phyloP scores from a whole-genome alignment of 1,284 basidiomycete species.

The Trichosporon asahii region DNA sequence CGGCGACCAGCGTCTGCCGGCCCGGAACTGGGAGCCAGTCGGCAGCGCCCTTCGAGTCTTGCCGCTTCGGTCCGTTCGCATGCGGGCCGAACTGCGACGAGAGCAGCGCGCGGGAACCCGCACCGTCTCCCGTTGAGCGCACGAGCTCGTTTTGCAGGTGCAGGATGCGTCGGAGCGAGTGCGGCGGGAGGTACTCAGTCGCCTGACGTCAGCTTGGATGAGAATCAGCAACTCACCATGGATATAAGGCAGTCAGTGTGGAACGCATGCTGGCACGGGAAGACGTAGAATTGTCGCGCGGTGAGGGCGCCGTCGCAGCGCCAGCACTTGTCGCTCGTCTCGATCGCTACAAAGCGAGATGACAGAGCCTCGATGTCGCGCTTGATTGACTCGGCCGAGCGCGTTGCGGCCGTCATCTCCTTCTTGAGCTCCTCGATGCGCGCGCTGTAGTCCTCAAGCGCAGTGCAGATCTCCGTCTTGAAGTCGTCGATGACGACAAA shows the following conservation, averaged over 20 bases:
- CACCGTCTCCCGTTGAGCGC: constrained; percentile 54
- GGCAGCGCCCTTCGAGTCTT: constrained; percentile 24
- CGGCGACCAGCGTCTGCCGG: constrained; percentile 78
- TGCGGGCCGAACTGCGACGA: constrained; percentile 27
- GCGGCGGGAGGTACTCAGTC: constrained; percentile 80
- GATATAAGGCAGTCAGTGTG: constrained; percentile 91
- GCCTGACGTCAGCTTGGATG: constrained; percentile 57
- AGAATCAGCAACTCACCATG: constrained; percentile 61
- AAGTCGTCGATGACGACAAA: constrained; percentile 99
- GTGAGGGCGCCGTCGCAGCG: constrained; percentile 72
- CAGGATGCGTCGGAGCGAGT: constrained; percentile 75
- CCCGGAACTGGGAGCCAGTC: constrained; percentile 54
- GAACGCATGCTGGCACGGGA: constrained; percentile 95
- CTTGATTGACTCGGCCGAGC: constrained; percentile 88
- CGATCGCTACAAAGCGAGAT: constrained; percentile 90
- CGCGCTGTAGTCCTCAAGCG: constrained; percentile 87
- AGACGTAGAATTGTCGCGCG: constrained; percentile 92
- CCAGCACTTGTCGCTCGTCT: constrained; percentile 80
- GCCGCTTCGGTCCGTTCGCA: constrained; percentile 24
- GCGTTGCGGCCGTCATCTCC: constrained; percentile 95
- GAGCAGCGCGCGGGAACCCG: constrained; percentile 37
- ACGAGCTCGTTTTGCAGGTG: constrained; percentile 77
- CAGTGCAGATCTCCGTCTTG: constrained; percentile 96
- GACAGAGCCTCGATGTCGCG: constrained; percentile 80
- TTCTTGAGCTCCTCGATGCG: constrained; percentile 86